A percentile compares a stretch with the other conserved stretches of the same genome.
Conservation (phyloP, 805 yeast species). For the Isabelozyma pseudorhagii region DNA sequence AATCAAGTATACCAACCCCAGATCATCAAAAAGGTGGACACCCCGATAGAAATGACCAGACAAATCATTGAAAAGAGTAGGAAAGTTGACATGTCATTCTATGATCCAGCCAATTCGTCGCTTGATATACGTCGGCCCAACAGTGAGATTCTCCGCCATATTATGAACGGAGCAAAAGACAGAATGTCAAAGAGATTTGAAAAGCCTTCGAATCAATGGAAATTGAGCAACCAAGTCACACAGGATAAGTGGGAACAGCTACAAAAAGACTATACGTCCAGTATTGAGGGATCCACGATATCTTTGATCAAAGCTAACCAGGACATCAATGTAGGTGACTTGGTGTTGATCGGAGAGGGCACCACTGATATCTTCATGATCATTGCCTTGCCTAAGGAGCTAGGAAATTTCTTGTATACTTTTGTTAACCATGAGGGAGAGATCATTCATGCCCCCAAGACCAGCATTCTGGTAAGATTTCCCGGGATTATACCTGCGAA, state of each 20-base stretch:
- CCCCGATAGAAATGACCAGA: not conserved
- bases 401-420: constrained; percentile 54
- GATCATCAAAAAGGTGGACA: not conserved
- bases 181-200: constrained; percentile 18
- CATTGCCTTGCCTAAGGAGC: constrained; percentile 47
- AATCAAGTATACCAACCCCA: not conserved
- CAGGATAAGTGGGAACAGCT: not conserved
- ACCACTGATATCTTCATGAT: constrained; percentile 51
- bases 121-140: constrained; percentile 1
- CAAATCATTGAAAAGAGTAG: not conserved
- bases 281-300: constrained; percentile 12
- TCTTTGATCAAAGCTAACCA: constrained; percentile 10
- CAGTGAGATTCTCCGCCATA: constrained; percentile 10
- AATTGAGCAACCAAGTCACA: constrained; percentile 1
- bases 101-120: not conserved
- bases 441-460: constrained; percentile 45
- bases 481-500: constrained; percentile 46
- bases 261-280: not conserved
- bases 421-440: constrained; percentile 58
- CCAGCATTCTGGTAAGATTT: constrained; percentile 46
- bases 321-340: constrained; percentile 53
- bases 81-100: not conserved
- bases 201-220: constrained; percentile 18
- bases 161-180: constrained; percentile 10
- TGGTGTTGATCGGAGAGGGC: constrained; percentile 50